Base-by-base conservation (phyloP, 148 eudicot species). In the Rhododendron molle region DNA sequence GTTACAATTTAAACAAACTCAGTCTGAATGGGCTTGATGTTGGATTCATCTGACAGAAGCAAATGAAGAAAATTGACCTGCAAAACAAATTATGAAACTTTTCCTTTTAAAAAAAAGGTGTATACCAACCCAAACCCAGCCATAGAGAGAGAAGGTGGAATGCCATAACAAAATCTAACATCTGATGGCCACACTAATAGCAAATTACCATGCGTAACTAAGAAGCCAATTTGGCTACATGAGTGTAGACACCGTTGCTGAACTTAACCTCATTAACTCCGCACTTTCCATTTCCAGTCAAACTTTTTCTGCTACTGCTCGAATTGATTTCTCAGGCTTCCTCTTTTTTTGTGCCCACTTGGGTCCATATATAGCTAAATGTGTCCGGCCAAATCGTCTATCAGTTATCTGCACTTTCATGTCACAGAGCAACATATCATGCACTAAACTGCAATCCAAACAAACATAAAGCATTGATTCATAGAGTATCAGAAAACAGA, bases 351-450 rank as follows among this genome's bases (percentile, higher is more conserved):
- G 91, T 38, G 99, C 99, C 99, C 98, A 96, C 83, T 89, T 87
- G 77, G 99, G 99, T 78, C 98, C 98, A 88, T 96, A 96, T 84
- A 96, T 93, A 83, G 96, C 99, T 88, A 96, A 72, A 90, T 95
- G 92, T 32, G 99, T 96, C 81, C 98, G 91, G 28, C 99, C 98
- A 92, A 96, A 95, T 72, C 99, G 89, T 81, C 98, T 91, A 86
- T 96, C 99, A 84, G 94, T 88, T 78, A 96, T 92, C 97, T 96
- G 92, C 93, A 94, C 3, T 78, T 87, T 14, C 76, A 86, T 12
- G n/a, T 34, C 69, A 56, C 81, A 69, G 18, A 67, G 18, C 58
- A 76, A 9, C 13, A 54, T 6, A 26, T 67, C 13, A 85, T 23
- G 60, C 62, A 43, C 76, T 46, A 34, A 49, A 50, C 18, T 18